Conservation (phyloP, 2,329 filamentous ascomycete genomes). For the Aspergillaceae sp. region DNA sequence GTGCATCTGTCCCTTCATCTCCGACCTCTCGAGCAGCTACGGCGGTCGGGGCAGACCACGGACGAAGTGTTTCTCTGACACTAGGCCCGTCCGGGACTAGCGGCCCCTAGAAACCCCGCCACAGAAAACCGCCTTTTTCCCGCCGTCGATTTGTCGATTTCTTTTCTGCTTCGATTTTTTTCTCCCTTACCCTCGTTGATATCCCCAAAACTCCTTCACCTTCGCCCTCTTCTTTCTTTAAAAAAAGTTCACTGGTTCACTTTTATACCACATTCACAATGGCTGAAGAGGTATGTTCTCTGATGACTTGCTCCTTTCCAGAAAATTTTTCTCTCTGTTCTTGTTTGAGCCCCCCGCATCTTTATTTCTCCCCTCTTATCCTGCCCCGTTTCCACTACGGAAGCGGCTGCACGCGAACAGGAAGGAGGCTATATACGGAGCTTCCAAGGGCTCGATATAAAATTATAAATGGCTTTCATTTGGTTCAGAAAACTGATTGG, state of each 20-base stretch:
- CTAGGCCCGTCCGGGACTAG: slow-evolving; percentile 20
- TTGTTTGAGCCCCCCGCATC: slow-evolving; percentile 22
- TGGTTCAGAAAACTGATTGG: not conserved
- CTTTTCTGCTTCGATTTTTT: slow-evolving; percentile 10
- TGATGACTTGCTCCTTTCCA: slow-evolving; percentile 8
- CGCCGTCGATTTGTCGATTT: slow-evolving; percentile 19
- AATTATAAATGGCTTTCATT: not conserved
- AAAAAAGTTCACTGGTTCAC: slow-evolving; percentile 9
- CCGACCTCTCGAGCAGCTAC: slow-evolving; percentile 4
- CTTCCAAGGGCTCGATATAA: not conserved
- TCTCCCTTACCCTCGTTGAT: slow-evolving; percentile 15
- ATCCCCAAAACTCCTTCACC: slow-evolving; percentile 10
- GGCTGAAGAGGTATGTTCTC: slow-evolving; percentile 56
- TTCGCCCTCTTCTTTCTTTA: slow-evolving; percentile 11
- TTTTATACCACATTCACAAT: slow-evolving; percentile 43
- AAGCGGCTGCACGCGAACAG: not conserved
- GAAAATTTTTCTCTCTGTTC: slow-evolving; percentile 12
- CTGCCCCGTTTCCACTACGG: not conserved
- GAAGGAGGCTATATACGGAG: slow-evolving; percentile 5
- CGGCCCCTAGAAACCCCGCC: slow-evolving; percentile 20
- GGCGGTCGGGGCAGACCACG: slow-evolving; percentile 1
- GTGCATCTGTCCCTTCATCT: too few relatives aligned
- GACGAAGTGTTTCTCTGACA: slow-evolving; percentile 4
- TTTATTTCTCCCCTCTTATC: slow-evolving; percentile 15
- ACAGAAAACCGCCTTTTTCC: slow-evolving; percentile 25